Base-by-base conservation (phyloP, 1,284 basidiomycete genomes). In the Tremellales sp. region DNA sequence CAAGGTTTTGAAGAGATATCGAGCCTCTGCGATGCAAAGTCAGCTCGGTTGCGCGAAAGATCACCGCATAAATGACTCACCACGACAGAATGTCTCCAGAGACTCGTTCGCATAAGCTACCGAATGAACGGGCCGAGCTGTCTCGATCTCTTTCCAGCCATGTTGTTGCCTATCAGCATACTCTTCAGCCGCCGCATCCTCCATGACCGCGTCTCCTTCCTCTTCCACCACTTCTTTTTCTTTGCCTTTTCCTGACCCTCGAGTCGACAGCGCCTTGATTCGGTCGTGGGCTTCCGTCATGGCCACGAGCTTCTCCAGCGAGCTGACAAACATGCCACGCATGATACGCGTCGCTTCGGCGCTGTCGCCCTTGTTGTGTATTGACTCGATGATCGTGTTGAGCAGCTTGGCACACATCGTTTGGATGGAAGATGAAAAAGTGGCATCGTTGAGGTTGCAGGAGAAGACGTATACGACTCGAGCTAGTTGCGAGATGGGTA, bases 331-430 rank as follows among this genome's bases (percentile, higher is more conserved):
- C 70, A 97, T 84, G 40, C 81, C 78, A 38, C 76, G 76, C 28
- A 97, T 74, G 27, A 92, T 76, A 48, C 79, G 77, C 4, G 81
- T 79, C 4, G 87, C 83, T 48, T 77, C 83, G 48, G 80, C 78
- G 26, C 80, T 75, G 12, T 83, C 80, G 39, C 85, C 85, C 71
- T 92, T 91, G 36, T 76, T 71, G 16, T 85, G 74, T 44, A 95
- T 85, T 36, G 84, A 82, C 55, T 98, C 95, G 43, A 90, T 81
- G 28, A 97, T 78, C 54, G 86, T 90, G 64, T 91, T 87, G 61
- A 97, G 83, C 70, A 97, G 84, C 74, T 97, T 98, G 51, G 87
- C 86, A 56, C 89, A 92, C 73, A 97, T 81, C 13, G 88, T 88
- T 67, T 97, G 92, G 31, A 94, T 83, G 46, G 81, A 84, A 53